Conservation (phyloP, 2,329 filamentous ascomycete species). For the Talaromyces rugulosus region DNA sequence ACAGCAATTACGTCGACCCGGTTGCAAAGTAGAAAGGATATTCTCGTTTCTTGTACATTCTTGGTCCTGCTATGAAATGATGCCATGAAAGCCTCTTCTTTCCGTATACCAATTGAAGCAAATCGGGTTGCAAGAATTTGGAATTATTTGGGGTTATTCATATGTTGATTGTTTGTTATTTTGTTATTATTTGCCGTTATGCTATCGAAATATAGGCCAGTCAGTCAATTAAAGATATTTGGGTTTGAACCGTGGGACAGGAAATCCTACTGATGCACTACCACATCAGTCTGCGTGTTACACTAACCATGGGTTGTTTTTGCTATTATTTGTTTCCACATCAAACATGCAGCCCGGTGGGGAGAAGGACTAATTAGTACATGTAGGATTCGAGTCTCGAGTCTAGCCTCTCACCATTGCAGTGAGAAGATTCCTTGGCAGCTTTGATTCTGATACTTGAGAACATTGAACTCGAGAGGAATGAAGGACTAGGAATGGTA, state of each 20-base stretch:
- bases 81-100: background rate
- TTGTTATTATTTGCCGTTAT: background rate
- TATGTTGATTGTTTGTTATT: background rate
- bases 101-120: conserved; percentile 2
- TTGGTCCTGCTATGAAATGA: background rate
- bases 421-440: too few relatives aligned
- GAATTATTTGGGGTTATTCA: background rate
- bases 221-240: background rate
- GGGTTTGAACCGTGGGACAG: background rate
- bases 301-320: background rate
- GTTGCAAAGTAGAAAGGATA: conserved; percentile 6
- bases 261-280: too few relatives aligned
- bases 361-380: too few relatives aligned
- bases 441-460: too few relatives aligned
- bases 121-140: background rate
- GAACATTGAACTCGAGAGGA: background rate
- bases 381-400: too few relatives aligned
- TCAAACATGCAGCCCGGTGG: too few relatives aligned
- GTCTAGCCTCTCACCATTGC: background rate
- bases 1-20: conserved; percentile 32
- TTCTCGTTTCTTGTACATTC: background rate
- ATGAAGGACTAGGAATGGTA: background rate
- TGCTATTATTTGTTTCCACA: too few relatives aligned
- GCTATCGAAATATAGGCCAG: background rate
- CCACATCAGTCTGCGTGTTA: background rate